A percentile compares a stretch with the other conserved stretches of the same genome.
Evolutionary conservation across 1,284 basidiomycete species (phyloP).

Genomic region (Ganoderma lucidum): DNA sequence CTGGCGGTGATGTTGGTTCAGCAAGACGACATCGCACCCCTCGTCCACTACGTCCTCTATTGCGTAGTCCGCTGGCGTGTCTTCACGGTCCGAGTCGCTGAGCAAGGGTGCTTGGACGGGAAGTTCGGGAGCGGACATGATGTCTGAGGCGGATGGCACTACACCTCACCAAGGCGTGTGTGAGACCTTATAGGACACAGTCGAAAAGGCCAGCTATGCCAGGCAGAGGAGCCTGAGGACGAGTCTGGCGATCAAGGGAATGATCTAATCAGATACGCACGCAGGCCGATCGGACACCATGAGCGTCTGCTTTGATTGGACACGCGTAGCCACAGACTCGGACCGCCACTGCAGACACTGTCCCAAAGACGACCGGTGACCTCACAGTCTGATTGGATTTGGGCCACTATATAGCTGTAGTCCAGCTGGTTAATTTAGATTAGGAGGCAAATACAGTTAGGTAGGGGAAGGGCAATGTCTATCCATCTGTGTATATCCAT

Average conservation of each 20-base stretch:
- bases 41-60: conserved; percentile 29
- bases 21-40: conserved; percentile 28
- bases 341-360: too few relatives aligned
- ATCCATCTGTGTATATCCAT: neutral
- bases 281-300: too few relatives aligned
- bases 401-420: neutral
- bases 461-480: neutral
- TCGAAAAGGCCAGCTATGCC: neutral
- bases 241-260: neutral
- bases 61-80: conserved; percentile 15
- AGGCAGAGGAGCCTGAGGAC: neutral
- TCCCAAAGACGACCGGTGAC: too few relatives aligned
- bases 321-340: too few relatives aligned
- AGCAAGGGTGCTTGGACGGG: conserved; percentile 16
- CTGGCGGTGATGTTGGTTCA: conserved; percentile 23
- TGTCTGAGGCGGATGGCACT: neutral
- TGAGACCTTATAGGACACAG: neutral
- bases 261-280: conserved; percentile 32
- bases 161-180: neutral
- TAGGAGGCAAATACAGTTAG: neutral
- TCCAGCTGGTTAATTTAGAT: neutral
- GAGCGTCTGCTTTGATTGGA: neutral
- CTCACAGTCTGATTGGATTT: neutral
- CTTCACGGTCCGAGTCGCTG: conserved; percentile 3
- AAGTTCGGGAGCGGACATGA: conserved; percentile 23